These are phyloP conservation scores for Saturnispora serradocipensis DNA, from an alignment of 805 yeast species.

Conservation along the genomic window DNA sequence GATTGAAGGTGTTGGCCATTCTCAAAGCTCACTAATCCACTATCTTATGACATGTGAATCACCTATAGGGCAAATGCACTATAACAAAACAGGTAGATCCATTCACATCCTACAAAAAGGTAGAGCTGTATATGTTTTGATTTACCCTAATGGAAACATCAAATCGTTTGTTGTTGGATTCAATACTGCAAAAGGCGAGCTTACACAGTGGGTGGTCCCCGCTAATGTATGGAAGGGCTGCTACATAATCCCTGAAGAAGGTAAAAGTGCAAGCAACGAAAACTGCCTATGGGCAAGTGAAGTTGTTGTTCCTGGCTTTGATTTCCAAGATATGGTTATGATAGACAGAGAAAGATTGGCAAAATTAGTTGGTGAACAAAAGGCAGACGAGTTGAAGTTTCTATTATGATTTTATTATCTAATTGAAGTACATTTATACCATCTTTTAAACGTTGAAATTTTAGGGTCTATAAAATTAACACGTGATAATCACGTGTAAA, in stretches of 20 bases:
- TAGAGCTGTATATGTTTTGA: constrained; percentile 44
- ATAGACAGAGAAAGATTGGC: constrained; percentile 29
- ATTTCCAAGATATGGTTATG: constrained; percentile 43
- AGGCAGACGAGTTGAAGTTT: constrained; percentile 20
- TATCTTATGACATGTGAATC: constrained; percentile 43
- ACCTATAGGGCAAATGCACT: constrained; percentile 43
- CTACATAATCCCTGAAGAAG: constrained; percentile 32
- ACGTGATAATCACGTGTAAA: constrained; percentile 4
- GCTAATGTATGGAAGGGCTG: constrained; percentile 52
- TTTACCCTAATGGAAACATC: constrained; percentile 41
- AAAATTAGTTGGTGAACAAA: constrained; percentile 30
- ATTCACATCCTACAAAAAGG: constrained; percentile 49
- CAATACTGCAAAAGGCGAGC: constrained; percentile 37
- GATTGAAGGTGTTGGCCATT: not conserved
- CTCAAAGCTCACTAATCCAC: constrained; percentile 39
- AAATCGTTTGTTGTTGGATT: constrained; percentile 47
- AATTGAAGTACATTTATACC: no score
- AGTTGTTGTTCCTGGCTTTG: constrained; percentile 56
- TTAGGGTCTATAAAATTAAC: not conserved
- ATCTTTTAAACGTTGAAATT: not conserved
- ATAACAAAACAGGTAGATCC: constrained; percentile 38
- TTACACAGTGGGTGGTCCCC: constrained; percentile 56
- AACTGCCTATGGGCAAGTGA: constrained; percentile 43
- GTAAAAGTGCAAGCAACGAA: constrained; percentile 23
- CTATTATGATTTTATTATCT: not conserved